Percentiles rank a stretch among this genome's conserved stretches.
phyloP scores from a whole-genome alignment of 176 grass and related monocot genomes.

The Oryza meyeriana region DNA sequence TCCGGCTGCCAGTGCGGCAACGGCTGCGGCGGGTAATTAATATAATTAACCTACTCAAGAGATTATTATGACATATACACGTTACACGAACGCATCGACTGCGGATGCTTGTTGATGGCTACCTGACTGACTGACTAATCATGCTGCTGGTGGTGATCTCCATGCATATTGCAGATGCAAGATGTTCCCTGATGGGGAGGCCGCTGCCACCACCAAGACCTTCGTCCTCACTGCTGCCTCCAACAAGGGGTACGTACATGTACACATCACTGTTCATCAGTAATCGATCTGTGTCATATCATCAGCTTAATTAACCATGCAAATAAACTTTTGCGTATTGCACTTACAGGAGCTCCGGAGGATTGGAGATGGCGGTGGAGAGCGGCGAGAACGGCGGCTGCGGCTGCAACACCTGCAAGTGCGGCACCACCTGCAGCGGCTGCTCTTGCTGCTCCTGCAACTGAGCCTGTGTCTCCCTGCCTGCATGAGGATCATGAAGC shows the following conservation, averaged over 20 bases:
- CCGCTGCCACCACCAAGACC: slow-evolving; percentile 30
- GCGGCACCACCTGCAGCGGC: slow-evolving; percentile 67
- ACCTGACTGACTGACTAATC: too few species aligned
- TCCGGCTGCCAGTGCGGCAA: slow-evolving; percentile 61
- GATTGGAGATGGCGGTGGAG: slow-evolving; percentile 50
- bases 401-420: slow-evolving; percentile 70
- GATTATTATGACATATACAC: too few species aligned
- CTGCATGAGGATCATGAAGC: slow-evolving; percentile 17
- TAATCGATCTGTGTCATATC: too few species aligned
- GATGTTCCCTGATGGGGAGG: slow-evolving; percentile 69
- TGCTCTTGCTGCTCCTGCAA: slow-evolving; percentile 69
- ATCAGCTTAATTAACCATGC: too few species aligned
- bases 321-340: too few species aligned
- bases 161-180: slow-evolving; percentile 37
- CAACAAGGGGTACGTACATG: slow-evolving; percentile 45
- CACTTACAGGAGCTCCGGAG: slow-evolving; percentile 36
- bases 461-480: slow-evolving; percentile 22
- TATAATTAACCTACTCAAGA: too few species aligned
- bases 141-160: too few species aligned
- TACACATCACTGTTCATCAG: too few species aligned
- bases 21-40: slow-evolving; percentile 57
- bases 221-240: slow-evolving; percentile 37
- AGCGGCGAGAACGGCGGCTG: slow-evolving; percentile 58
- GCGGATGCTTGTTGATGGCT: too few species aligned
- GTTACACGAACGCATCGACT: not conserved